Conservation (phyloP, 768 basidiomycete genomes). For the Podaxis carcinomalis region DNA sequence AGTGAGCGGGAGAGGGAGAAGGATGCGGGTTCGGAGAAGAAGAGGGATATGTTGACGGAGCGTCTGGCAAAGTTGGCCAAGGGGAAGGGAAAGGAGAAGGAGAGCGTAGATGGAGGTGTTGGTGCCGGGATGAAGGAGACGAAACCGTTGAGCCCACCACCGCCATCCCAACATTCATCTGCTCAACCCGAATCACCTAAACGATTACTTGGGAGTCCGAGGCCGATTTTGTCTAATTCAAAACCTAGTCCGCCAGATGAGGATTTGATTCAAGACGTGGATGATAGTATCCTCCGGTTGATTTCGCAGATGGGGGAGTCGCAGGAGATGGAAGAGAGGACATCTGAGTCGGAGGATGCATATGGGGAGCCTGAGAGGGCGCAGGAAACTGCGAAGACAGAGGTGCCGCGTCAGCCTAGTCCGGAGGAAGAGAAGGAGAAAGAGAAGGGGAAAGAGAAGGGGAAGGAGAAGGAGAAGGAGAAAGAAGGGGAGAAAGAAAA, state of each 20-base stretch:
- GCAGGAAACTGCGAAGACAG: slow-evolving; percentile 10
- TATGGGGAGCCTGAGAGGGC: slow-evolving; percentile 16
- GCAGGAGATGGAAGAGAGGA: slow-evolving; percentile 13
- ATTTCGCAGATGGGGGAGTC: slow-evolving; percentile 35
- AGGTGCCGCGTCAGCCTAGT: slow-evolving; percentile 12
- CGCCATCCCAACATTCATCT: background rate
- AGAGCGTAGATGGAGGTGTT: slow-evolving; percentile 35
- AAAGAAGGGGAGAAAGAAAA: slow-evolving; percentile 7
- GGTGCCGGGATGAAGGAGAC: slow-evolving; percentile 18
- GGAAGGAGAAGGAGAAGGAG: background rate
- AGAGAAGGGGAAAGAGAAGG: slow-evolving; percentile 14
- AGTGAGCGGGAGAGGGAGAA: background rate
- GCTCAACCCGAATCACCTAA: slow-evolving; percentile 1
- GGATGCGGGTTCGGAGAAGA: slow-evolving; percentile 21
- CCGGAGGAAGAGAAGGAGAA: slow-evolving; percentile 4
- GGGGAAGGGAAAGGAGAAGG: slow-evolving; percentile 25
- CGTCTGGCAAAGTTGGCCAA: slow-evolving; percentile 37
- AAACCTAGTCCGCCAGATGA: slow-evolving; percentile 33
- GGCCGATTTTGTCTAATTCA: slow-evolving; percentile 5
- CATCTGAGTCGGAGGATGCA: slow-evolving; percentile 16
- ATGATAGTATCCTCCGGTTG: slow-evolving; percentile 36
- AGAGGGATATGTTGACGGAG: slow-evolving; percentile 37
- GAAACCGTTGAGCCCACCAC: slow-evolving; percentile 13
- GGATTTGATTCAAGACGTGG: slow-evolving; percentile 38
- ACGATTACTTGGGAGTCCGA: slow-evolving; percentile 5